Conservation (phyloP, 106 monocot genomes). For the Dendrobium huoshanense region DNA sequence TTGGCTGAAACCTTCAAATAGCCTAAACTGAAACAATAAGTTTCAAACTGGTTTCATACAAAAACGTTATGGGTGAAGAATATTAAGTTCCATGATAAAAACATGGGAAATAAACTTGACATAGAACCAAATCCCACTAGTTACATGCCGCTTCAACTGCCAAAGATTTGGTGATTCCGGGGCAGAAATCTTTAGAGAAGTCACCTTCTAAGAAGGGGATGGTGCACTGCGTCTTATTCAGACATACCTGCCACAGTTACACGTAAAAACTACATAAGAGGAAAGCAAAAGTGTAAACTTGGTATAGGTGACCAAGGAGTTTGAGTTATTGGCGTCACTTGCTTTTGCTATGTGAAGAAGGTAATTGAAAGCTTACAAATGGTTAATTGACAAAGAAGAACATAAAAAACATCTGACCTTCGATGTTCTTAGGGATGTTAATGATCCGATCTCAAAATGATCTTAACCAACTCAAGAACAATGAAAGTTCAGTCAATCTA, state of each 20-base stretch:
- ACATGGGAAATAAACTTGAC: background rate
- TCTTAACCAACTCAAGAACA: background rate
- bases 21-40: too few relatives aligned
- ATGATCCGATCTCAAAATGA: background rate
- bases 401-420: background rate
- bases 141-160: constrained; percentile 67
- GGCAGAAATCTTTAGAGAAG: constrained; percentile 49
- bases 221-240: constrained; percentile 38
- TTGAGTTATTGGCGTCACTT: background rate
- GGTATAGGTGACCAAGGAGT: background rate
- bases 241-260: constrained; percentile 50
- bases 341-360: too few relatives aligned
- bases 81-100: background rate
- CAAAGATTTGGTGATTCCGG: constrained; percentile 49
- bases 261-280: background rate
- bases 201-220: constrained; percentile 35
- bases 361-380: too few relatives aligned
- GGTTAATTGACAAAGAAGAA: background rate
- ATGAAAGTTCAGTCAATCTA: background rate
- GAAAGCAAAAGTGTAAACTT: background rate
- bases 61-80: background rate
- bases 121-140: constrained; percentile 14
- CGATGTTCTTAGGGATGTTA: background rate
- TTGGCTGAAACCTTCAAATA: too few relatives aligned
- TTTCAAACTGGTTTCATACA: too few relatives aligned